Base-by-base conservation (phyloP, 1,284 basidiomycete species). In the Peniophora sp. region DNA sequence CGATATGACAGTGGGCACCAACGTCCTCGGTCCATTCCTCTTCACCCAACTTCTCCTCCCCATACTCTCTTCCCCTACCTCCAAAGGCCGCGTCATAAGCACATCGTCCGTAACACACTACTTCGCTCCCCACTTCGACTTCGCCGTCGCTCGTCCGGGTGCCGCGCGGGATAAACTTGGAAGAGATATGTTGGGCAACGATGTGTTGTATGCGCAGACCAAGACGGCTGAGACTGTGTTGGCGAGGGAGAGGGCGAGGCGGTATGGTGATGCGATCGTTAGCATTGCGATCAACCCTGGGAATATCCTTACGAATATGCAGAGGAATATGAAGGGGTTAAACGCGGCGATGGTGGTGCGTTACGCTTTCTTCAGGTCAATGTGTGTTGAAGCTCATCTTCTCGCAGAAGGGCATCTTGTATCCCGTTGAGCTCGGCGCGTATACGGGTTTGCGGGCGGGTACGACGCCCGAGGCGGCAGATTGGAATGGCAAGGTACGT, bases 1-100 rank as follows among this genome's bases (percentile, higher is more conserved):
- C 58, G 78, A 83, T 43, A 59, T 81, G 2, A 79, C 81, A 57
- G 81, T 80, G 50, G 83, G 81, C 1, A 80, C 78, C 8, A 85
- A 84, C 59, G 70, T 73, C 34, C 61, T 83, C 20, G 74, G 74
- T 64, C 25, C 32, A 53, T 20, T 2, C 10, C 72, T 71, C 52
- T 69, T 84, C 50, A 78, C 79, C 2, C 61, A 66, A 19, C 64
- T 72, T 2, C 69, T 79, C 34, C 56, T 78, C 8, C 75, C 76
- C 0, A 60, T 66, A 0, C 65, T 79, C 1, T 56, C 68, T 20
- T 60, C 62, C 0, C 63, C 66, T 2, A 59, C 63, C 2, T 27
- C 44, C 12, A 71, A 72, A n/a, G 59, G 69, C 1, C 68, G 78
- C 25, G 59, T 80, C 35, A 61, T 79, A 50, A 62, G 65, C 39